These are phyloP conservation scores for Clohesyomyces aquaticus DNA, from an alignment of 495 filamentous ascomycete species.

Conservation along the genomic window DNA sequence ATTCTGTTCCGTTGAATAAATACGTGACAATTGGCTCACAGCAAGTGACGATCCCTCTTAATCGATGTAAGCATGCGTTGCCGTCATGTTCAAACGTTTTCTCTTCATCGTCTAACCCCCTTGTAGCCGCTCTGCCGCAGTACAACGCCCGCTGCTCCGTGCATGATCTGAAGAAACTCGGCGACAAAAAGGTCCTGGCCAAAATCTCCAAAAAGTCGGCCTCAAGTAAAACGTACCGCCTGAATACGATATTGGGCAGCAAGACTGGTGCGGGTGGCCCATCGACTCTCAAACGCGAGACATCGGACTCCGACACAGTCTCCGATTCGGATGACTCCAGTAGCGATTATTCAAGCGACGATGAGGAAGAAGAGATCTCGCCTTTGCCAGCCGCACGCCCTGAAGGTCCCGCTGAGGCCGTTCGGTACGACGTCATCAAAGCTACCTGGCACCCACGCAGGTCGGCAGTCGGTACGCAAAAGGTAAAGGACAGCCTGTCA, in stretches of 20 bases:
- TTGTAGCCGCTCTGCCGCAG: slow-evolving; percentile 46
- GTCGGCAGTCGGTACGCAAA: slow-evolving; percentile 49
- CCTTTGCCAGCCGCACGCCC: slow-evolving; percentile 58
- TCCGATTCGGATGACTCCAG: slow-evolving; percentile 54
- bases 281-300: slow-evolving; percentile 34
- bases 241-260: slow-evolving; percentile 3
- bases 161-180: slow-evolving; percentile 50
- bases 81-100: slow-evolving; percentile 10
- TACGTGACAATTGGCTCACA: slow-evolving; percentile 49
- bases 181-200: slow-evolving; percentile 40
- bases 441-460: slow-evolving; percentile 68
- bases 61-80: slow-evolving; percentile 40
- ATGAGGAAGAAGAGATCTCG: slow-evolving; percentile 54
- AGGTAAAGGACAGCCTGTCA: slow-evolving; percentile 57
- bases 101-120: slow-evolving; percentile 36
- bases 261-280: slow-evolving; percentile 8
- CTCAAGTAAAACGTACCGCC: not conserved
- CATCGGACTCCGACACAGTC: slow-evolving; percentile 43
- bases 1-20: slow-evolving; percentile 48
- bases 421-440: slow-evolving; percentile 65
- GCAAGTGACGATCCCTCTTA: slow-evolving; percentile 31
- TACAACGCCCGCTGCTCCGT: slow-evolving; percentile 51
- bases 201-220: slow-evolving; percentile 33
- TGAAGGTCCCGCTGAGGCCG: slow-evolving; percentile 57
- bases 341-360: slow-evolving; percentile 56